Evolutionary conservation across 257 asterid genomes (phyloP).

Genomic region (Cynanchum wilfordii): DNA sequence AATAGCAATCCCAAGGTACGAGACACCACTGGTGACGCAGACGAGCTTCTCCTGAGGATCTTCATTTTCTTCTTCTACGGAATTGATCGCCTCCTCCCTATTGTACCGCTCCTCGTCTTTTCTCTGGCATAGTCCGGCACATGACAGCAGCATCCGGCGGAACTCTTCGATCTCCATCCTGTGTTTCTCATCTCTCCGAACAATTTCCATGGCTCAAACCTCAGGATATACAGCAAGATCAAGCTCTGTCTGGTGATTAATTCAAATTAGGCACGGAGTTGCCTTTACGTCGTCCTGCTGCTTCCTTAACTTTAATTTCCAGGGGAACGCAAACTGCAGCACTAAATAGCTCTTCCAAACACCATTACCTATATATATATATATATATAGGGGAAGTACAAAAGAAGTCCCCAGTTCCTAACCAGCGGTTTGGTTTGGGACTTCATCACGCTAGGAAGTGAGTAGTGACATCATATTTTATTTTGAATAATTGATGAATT

Average conservation of each 20-base stretch:
- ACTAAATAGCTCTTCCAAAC: too few relatives aligned
- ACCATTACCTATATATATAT: too few relatives aligned
- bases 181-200: slow-evolving; percentile 44
- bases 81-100: slow-evolving; percentile 1
- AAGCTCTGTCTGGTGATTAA: not conserved
- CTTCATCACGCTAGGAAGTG: too few relatives aligned
- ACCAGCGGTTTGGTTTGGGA: too few relatives aligned
- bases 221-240: not conserved
- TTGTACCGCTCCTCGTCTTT: slow-evolving; percentile 40
- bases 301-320: not conserved
- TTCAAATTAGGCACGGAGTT: not conserved
- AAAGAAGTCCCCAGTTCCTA: too few relatives aligned
- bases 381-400: too few relatives aligned
- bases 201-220: slow-evolving; percentile 53
- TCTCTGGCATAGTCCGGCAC: slow-evolving; percentile 56
- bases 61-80: slow-evolving; percentile 18
- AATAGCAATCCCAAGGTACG: slow-evolving; percentile 75
- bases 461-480: too few relatives aligned
- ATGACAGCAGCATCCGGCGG: slow-evolving; percentile 64
- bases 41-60: slow-evolving; percentile 49
- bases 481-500: too few relatives aligned
- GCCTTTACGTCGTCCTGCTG: not conserved
- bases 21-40: slow-evolving; percentile 90
- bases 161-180: slow-evolving; percentile 69
- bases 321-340: not conserved